Percentiles rank a stretch among this genome's conserved stretches.
These are phyloP conservation scores for Cylindrodendrum hubeiense DNA, from an alignment of 2,329 filamentous ascomycete genomes.

Conservation along the genomic window DNA sequence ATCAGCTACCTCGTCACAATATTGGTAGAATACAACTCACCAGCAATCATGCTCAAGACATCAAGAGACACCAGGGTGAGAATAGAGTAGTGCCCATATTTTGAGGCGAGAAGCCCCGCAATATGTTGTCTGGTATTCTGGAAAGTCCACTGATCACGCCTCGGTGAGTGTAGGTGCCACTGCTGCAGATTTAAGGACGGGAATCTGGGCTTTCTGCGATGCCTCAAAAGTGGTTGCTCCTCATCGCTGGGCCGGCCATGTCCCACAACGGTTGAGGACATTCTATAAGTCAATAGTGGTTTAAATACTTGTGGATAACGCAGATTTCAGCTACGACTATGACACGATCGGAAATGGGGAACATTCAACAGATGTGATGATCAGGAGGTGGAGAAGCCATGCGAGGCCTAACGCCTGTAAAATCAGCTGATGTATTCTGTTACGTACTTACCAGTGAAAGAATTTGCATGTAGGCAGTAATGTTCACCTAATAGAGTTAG, in stretches of 20 bases:
- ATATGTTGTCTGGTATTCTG: constrained; percentile 9
- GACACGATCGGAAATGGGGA: no score
- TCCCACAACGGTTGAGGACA: constrained; percentile 9
- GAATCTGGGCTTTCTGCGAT: not conserved
- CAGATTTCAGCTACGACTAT: no score
- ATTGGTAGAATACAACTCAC: not conserved
- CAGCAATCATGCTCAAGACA: constrained; percentile 29
- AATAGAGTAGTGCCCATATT: constrained; percentile 24
- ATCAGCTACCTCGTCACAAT: not conserved
- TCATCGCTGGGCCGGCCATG: not conserved
- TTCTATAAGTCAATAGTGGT: not conserved
- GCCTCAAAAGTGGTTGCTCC: constrained; percentile 20
- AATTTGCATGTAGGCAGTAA: no score
- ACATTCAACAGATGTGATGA: no score
- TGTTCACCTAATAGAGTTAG: no score
- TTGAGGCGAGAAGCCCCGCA: constrained; percentile 21
- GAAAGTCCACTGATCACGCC: constrained; percentile 4
- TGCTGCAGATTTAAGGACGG: constrained; percentile 23
- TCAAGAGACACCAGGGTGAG: constrained; percentile 26
- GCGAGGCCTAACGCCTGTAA: no score
- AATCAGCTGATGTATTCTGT: no score
- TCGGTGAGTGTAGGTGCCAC: constrained; percentile 5
- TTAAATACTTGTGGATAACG: no score
- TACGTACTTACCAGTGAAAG: no score
- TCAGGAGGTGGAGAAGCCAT: no score